These are phyloP conservation scores for Fraxinus latifolia DNA, from an alignment of 305 asterid species.

Conservation along the genomic window DNA sequence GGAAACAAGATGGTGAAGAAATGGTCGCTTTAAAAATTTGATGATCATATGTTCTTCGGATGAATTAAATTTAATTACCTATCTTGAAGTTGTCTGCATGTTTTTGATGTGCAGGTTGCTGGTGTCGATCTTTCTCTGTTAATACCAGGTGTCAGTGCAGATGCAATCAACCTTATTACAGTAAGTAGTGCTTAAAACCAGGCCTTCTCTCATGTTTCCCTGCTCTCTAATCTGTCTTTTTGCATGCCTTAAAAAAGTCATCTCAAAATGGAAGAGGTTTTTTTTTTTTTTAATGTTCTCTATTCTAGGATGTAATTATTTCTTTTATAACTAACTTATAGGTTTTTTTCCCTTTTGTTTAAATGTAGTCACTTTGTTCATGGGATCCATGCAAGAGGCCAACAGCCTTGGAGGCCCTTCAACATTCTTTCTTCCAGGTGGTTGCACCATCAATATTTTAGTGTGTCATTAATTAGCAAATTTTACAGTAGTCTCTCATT, in stretches of 20 bases:
- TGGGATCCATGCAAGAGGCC: slow-evolving; percentile 98
- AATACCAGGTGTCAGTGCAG: slow-evolving; percentile 76
- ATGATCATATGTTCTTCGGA: not conserved
- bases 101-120: slow-evolving; percentile 44
- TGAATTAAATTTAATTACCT: not conserved
- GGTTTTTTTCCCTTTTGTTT: slow-evolving; percentile 11
- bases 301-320: not conserved
- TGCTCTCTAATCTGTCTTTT: not conserved
- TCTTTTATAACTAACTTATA: not conserved
- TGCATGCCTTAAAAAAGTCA: not conserved
- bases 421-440: slow-evolving; percentile 96
- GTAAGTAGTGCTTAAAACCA: slow-evolving; percentile 38
- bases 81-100: not conserved
- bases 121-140: slow-evolving; percentile 59
- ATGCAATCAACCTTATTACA: slow-evolving; percentile 64
- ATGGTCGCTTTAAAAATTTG: slow-evolving; percentile 2
- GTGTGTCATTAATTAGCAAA: not conserved
- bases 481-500: not conserved
- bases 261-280: not conserved
- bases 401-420: slow-evolving; percentile 78
- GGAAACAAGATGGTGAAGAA: not conserved
- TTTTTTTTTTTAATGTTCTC: not conserved
- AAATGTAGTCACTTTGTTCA: slow-evolving; percentile 76
- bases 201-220: not conserved
- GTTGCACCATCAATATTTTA: slow-evolving; percentile 18